Percentiles rank a stretch among this genome's conserved stretches.
Evolutionary conservation across 2,329 filamentous ascomycete species (phyloP).

Genomic region (Orbilia brochopaga): DNA sequence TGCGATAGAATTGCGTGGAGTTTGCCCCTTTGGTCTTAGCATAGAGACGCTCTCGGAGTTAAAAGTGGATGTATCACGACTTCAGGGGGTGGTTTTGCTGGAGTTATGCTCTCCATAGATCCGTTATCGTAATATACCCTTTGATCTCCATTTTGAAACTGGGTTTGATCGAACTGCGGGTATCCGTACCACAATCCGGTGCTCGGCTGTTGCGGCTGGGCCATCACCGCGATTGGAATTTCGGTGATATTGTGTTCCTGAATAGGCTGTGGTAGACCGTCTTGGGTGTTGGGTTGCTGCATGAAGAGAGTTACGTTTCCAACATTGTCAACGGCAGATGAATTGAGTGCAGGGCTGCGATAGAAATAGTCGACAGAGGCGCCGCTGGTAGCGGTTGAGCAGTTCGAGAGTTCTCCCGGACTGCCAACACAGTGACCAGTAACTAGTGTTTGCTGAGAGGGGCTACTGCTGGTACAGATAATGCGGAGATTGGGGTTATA

Average conservation of each 20-base stretch:
- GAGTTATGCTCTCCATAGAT: conserved; percentile 25
- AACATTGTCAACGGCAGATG: conserved; percentile 22
- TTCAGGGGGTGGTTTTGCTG: conserved; percentile 27
- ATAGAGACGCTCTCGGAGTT: conserved; percentile 41
- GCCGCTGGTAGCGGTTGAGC: conserved; percentile 64
- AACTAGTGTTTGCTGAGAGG: conserved; percentile 59
- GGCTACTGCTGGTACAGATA: conserved; percentile 63
- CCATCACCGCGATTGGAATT: conserved; percentile 38
- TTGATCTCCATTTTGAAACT: conserved; percentile 40
- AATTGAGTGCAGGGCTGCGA: conserved; percentile 58
- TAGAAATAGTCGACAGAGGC: conserved; percentile 66
- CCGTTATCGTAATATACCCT: conserved; percentile 45
- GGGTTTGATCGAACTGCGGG: conserved; percentile 39
- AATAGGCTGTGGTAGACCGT: conserved; percentile 32
- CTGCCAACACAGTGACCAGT: conserved; percentile 65
- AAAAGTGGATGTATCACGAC: conserved; percentile 42
- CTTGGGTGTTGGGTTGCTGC: conserved; percentile 24
- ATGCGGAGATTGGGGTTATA: conserved; percentile 62
- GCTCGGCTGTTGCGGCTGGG: conserved; percentile 29
- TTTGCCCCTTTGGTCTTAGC: conserved; percentile 4
- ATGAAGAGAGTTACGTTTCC: conserved; percentile 40
- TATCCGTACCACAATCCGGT: conserved; percentile 47
- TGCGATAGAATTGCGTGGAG: no score
- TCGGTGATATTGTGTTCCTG: conserved; percentile 30
- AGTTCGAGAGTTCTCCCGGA: conserved; percentile 66